Evolutionary conservation across 225 moss, liverwort and hornwort species (phyloP), one percentile per base, ranked within the genome.

Genomic region (Straminergon stramineum): DNA sequence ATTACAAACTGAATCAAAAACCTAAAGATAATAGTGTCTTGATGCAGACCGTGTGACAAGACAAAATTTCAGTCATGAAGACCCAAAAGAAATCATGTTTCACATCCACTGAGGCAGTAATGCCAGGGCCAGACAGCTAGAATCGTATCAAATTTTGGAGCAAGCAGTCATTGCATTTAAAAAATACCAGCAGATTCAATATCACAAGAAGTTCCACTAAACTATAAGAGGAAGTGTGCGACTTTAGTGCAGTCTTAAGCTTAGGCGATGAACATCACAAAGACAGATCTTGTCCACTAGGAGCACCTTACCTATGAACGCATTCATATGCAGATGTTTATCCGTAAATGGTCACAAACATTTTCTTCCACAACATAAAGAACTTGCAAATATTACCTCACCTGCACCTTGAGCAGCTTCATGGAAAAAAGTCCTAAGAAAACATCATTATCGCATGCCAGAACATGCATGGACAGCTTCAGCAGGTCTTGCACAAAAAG

Each of bases 401-500:
- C 79, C 43, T 81, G 68, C 52, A 53, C 24, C 76, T 62, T 75
- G n/a, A 75, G 70, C 81, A 87, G 22, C 75, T 87, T 68, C 70
- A 71, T 34, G 73, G 83, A 32, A 78, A 82, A 41, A 57, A 73
- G 79, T 41, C 41, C 32, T 71, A 71, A 51, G 2, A 70, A 56
- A 90, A 45, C 68, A 67, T 61, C 11, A 69, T 99, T 96, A 56
- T 97, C 94, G 66, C 93, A 94, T 43, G 95, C 93, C 93, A 97
- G 87, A 84, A 97, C 99, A 86, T 96, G 97, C 97, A 97, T 97
- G 45, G 97, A 97, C 43, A 99, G 97, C 93, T 97, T 96, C 86
- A 99, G 94, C 88, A 99, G 91, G 83, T 99, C 97, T 94, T 95
- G 97, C 84, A 99, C 96, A 87, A 97, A 99, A 99, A 62, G 94